These are phyloP conservation scores for Solanum infundibuliforme DNA, from an alignment of 257 asterid genomes.

Conservation along the genomic window DNA sequence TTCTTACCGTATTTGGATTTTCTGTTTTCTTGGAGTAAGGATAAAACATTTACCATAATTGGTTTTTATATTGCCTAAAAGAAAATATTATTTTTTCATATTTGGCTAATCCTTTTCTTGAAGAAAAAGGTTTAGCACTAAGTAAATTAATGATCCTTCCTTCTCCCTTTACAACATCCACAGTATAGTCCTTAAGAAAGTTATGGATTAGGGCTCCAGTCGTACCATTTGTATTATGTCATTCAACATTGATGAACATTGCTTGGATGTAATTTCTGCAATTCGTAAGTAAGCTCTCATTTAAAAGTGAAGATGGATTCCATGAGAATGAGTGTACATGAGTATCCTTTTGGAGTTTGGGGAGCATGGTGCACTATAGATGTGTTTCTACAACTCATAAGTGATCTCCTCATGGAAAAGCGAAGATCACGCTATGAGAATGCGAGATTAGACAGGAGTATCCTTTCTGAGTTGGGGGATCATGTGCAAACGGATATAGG, in stretches of 20 bases:
- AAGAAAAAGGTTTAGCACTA: not conserved
- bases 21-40: not conserved
- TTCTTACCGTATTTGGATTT: not conserved
- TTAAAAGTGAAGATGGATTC: not conserved
- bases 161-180: not conserved
- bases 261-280: not conserved
- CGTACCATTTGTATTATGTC: not conserved
- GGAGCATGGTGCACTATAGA: not conserved
- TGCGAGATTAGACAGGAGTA: not conserved
- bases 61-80: not conserved
- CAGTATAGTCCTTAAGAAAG: not conserved
- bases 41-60: not conserved
- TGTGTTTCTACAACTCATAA: not conserved
- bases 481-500: not conserved
- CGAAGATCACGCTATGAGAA: not conserved
- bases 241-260: not conserved
- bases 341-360: not conserved
- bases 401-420: not conserved
- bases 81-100: not conserved
- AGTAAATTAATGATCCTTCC: not conserved
- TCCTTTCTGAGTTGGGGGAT: slow-evolving; percentile 1
- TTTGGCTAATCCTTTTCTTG: not conserved
- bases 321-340: not conserved
- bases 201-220: not conserved
- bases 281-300: not conserved